Evolutionary conservation across 139 green algal species (phyloP).

Genomic region (Nannochloris sp.): DNA sequence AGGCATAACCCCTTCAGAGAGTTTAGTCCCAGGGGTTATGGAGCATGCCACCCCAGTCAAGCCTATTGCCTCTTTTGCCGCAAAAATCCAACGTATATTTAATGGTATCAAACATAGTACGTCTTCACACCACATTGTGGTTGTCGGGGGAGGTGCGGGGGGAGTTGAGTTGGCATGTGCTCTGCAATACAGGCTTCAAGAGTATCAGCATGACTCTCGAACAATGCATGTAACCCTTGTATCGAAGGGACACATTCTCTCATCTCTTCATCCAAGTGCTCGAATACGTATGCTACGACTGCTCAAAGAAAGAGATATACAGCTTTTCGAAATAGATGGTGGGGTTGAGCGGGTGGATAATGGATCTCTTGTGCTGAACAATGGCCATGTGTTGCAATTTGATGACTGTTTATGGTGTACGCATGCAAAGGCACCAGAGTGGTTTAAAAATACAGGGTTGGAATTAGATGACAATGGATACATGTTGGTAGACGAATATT

Average conservation of each 20-base stretch:
- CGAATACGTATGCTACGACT: constrained; percentile 31
- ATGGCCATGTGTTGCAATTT: constrained; percentile 38
- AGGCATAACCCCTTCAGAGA: constrained; percentile 70
- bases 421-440: constrained; percentile 56
- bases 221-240: constrained; percentile 15
- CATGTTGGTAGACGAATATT: constrained; percentile 61
- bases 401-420: constrained; percentile 94
- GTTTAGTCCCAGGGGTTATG: constrained; percentile 47
- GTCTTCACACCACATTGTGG: constrained; percentile 32
- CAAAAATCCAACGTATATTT: not conserved
- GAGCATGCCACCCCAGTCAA: constrained; percentile 78
- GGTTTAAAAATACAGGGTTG: constrained; percentile 47
- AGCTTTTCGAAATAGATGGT: constrained; percentile 7
- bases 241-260: constrained; percentile 37
- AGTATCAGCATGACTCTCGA: constrained; percentile 7
- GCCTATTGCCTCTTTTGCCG: constrained; percentile 67
- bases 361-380: constrained; percentile 27
- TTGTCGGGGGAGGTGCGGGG: constrained; percentile 84
- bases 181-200: constrained; percentile 40
- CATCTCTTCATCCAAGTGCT: constrained; percentile 20
- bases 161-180: constrained; percentile 83
- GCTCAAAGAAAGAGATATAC: constrained; percentile 21
- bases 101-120: not conserved
- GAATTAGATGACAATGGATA: constrained; percentile 57
- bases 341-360: not conserved